Base-by-base conservation (phyloP, 768 basidiomycete species). In the Phaeolepiota aurea region DNA sequence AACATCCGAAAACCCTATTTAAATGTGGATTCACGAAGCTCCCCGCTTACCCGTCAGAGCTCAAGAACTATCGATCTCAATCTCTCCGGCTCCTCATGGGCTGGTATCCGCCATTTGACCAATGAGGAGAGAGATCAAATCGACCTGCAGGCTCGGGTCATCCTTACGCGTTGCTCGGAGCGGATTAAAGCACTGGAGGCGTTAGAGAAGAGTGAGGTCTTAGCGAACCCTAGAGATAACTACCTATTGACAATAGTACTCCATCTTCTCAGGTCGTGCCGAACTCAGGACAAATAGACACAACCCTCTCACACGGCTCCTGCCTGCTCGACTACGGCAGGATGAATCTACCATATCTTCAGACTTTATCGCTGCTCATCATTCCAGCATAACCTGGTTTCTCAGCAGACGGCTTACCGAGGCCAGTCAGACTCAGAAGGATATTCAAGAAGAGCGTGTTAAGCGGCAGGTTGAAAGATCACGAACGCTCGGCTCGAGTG, bases 101-200 rank as follows among this genome's bases (percentile, higher is more conserved):
- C 70, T 13, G 72, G 73, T 39, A 66, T 88, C 38, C 77, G 75
- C 46, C 66, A 82, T 52, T 72, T 99, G 4, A 79, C 79, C 5
- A 92, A 97, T 54, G 79, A 88, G 47, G 93, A 99, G 58, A 72
- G 93, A 45, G 93, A 97, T 62, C 90, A 96, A 63, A 87, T 99
- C 40, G 96, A 99, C 69, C 64, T 92, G 45, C 87, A 94, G 56
- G 85, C 89, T 21, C 82, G 86, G 48, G 74, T 90, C 51, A 83
- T 96, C 41, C 68, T 98, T 37, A 74, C 80, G 37, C 76, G 82
- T 40, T 96, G 91, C 64, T 79, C 88, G 21, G 87, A 93, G 48
- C 70, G 87, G 49, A 84, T 97, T 5, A 82, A 79, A 50, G 78
- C 84, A 58, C 79, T 99, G 75, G 96, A 98, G 57, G 68, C 71